Evolutionary conservation across 306 rosid species (phyloP).

Genomic region (Datisca glomerata): DNA sequence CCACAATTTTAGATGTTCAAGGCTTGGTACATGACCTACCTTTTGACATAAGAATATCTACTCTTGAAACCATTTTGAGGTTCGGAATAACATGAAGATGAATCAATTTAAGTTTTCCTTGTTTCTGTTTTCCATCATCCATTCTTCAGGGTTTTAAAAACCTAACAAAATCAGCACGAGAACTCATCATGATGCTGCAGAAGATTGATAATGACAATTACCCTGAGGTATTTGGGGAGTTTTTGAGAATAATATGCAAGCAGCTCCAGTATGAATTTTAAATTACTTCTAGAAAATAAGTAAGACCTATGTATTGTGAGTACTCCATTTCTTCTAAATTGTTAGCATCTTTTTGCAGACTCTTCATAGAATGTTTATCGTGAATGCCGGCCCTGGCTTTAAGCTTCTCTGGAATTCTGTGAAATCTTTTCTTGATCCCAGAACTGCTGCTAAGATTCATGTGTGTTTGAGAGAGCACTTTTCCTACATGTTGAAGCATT

Average conservation of each 20-base stretch:
- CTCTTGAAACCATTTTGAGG: conserved; percentile 5
- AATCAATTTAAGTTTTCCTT: conserved; percentile 5
- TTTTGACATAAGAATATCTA: conserved; percentile 3
- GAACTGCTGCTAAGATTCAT: conserved; percentile 72
- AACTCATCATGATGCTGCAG: conserved; percentile 62
- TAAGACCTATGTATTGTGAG: background rate
- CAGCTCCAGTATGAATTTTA: conserved; percentile 5
- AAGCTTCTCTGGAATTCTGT: conserved; percentile 77
- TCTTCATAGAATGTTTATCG: conserved; percentile 65
- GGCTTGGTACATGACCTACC: conserved; percentile 59
- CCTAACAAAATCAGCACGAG: conserved; percentile 65
- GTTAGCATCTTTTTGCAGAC: conserved; percentile 41
- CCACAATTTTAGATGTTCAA: conserved; percentile 82
- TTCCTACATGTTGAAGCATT: no score
- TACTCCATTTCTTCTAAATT: conserved; percentile 7
- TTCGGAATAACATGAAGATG: no score
- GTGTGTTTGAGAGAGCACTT: conserved; percentile 31
- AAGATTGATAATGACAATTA: conserved; percentile 88
- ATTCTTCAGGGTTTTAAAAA: conserved; percentile 66
- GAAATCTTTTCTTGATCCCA: conserved; percentile 76
- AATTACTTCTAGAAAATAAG: background rate
- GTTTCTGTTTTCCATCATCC: conserved; percentile 10
- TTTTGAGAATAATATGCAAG: conserved; percentile 2
- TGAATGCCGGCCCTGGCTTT: conserved; percentile 90
- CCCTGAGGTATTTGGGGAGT: conserved; percentile 53